These are phyloP conservation scores for Nicotiana tomentosiformis DNA, from an alignment of 257 asterid species.

Conservation along the genomic window DNA sequence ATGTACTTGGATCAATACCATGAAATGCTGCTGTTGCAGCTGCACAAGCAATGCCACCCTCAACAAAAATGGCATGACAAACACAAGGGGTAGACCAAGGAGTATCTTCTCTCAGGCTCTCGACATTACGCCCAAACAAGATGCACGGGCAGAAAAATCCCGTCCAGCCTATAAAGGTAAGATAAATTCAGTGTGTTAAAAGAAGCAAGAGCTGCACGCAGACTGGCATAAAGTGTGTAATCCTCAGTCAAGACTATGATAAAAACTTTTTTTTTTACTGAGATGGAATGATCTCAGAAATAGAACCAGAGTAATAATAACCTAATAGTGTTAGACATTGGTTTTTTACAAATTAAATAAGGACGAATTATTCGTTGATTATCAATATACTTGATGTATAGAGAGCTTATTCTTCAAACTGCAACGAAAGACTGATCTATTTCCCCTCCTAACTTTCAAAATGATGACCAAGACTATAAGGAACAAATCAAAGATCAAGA, in stretches of 20 bases:
- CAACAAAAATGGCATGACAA: constrained; percentile 85
- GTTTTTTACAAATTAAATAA: neutral
- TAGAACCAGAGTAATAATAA: neutral
- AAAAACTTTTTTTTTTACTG: neutral
- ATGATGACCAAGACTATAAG: neutral
- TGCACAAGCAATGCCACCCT: constrained; percentile 84
- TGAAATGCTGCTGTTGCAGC: constrained; percentile 66
- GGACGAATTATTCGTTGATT: neutral
- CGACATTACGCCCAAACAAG: constrained; percentile 19
- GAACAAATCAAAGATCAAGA: neutral
- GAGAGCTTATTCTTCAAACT: neutral
- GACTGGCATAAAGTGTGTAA: neutral
- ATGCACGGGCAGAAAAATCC: constrained; percentile 16
- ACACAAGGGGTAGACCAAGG: constrained; percentile 93
- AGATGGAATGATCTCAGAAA: neutral
- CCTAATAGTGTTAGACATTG: neutral
- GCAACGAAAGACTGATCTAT: neutral
- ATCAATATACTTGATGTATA: neutral
- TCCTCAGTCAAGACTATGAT: neutral
- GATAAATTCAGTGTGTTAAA: neutral
- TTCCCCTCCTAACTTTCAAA: neutral
- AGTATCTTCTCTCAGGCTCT: constrained; percentile 71
- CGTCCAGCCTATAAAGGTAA: constrained; percentile 12
- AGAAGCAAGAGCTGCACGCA: neutral
- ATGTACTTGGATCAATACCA: constrained; percentile 85